These are phyloP conservation scores for Sphaerulina musiva DNA, from an alignment of 2,329 filamentous ascomycete genomes.

Conservation along the genomic window DNA sequence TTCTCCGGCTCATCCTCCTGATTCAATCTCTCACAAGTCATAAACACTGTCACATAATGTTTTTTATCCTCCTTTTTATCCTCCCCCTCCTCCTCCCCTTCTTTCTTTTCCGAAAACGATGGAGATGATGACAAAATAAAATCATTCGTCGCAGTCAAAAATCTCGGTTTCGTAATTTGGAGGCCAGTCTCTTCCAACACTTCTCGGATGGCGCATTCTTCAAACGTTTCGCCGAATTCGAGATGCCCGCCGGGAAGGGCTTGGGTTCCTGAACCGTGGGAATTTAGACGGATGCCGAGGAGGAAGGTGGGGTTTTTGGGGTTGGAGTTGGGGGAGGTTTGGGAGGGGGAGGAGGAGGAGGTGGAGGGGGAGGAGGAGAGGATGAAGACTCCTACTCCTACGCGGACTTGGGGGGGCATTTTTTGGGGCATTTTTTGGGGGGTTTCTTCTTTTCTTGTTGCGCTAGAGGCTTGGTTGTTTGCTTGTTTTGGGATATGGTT, in stretches of 20 bases:
- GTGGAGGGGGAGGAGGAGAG: conserved; percentile 8
- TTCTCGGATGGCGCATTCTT: conserved; percentile 60
- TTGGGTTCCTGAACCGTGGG: conserved; percentile 38
- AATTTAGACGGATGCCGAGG: conserved; percentile 44
- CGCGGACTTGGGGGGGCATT: conserved; percentile 18
- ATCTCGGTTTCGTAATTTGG: conserved; percentile 45
- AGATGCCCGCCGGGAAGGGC: conserved; percentile 67
- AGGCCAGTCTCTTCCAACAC: conserved; percentile 65
- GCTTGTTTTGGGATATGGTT: not conserved
- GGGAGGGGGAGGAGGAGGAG: not conserved
- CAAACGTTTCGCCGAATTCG: conserved; percentile 59
- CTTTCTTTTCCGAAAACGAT: no score
- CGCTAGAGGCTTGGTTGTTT: no score
- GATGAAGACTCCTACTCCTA: conserved; percentile 48
- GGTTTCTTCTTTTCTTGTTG: not conserved
- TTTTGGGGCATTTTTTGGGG: no score
- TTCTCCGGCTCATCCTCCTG: conserved; percentile 44
- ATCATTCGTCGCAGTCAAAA: conserved; percentile 61
- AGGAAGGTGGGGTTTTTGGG: conserved; percentile 38
- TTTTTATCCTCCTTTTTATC: conserved; percentile 36
- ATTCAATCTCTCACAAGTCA: conserved; percentile 49
- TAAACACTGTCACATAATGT: conserved; percentile 71
- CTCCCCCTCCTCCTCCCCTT: conserved; percentile 31
- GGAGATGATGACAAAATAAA: conserved; percentile 50
- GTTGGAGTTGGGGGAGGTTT: no score